Evolutionary conservation across 1,284 basidiomycete genomes (phyloP).

Genomic region (Trichosporon ovoides): DNA sequence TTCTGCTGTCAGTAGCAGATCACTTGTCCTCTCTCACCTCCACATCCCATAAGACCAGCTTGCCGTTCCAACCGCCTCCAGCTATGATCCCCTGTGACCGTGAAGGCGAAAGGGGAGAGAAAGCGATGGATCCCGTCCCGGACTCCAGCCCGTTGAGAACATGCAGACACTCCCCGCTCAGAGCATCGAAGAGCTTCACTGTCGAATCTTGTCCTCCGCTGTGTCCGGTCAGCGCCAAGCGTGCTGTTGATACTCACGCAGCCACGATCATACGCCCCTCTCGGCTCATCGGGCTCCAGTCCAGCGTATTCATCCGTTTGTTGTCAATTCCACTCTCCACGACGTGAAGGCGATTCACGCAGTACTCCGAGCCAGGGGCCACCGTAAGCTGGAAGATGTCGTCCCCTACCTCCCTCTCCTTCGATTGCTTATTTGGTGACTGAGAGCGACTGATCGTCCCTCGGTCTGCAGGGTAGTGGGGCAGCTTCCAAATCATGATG

Average conservation of each 20-base stretch:
- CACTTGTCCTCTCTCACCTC: slow-evolving; percentile 29
- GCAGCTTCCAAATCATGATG: slow-evolving; percentile 40
- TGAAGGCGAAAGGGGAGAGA: slow-evolving; percentile 29
- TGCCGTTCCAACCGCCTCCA: slow-evolving; percentile 41
- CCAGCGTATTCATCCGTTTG: slow-evolving; percentile 40
- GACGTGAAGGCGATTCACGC: slow-evolving; percentile 33
- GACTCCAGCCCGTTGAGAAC: slow-evolving; percentile 32
- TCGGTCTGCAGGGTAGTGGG: slow-evolving; percentile 31
- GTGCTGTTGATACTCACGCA: slow-evolving; percentile 31
- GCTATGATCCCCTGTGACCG: slow-evolving; percentile 30
- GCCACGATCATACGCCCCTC: slow-evolving; percentile 38
- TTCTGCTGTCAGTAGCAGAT: slow-evolving; percentile 17
- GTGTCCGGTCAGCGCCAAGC: not conserved
- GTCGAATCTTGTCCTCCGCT: slow-evolving; percentile 45
- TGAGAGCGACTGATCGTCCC: slow-evolving; percentile 19
- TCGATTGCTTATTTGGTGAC: slow-evolving; percentile 22
- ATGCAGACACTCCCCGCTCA: slow-evolving; percentile 33
- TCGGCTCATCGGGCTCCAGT: slow-evolving; percentile 33
- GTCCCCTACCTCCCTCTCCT: slow-evolving; percentile 19
- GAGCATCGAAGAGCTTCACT: slow-evolving; percentile 39
- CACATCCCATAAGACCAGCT: slow-evolving; percentile 38
- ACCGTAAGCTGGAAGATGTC: slow-evolving; percentile 28
- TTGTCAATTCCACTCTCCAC: slow-evolving; percentile 35
- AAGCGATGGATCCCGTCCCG: slow-evolving; percentile 39
- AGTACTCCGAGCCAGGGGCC: slow-evolving; percentile 27